Evolutionary conservation across 345 rosid genomes (phyloP).

Genomic region (Camelina hispida): DNA sequence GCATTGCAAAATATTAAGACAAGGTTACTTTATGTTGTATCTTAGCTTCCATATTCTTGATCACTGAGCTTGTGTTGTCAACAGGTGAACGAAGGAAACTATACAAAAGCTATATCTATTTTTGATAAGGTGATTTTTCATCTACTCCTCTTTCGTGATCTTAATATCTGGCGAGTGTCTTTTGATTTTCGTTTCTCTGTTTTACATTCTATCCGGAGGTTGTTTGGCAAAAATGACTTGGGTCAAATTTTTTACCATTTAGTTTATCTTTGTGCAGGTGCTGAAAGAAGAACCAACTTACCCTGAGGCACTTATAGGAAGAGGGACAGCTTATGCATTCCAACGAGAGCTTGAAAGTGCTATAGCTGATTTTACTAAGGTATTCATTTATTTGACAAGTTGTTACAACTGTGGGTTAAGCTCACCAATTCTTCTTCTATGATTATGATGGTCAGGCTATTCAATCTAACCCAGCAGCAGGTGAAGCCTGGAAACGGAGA

Average conservation of each 20-base stretch:
- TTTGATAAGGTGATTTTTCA: conserved; percentile 76
- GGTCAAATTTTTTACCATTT: background rate
- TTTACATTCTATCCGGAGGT: conserved; percentile 12
- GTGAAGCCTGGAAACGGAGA: conserved; percentile 99
- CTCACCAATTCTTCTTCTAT: conserved; percentile 21
- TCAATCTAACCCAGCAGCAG: conserved; percentile 83
- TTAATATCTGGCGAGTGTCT: conserved; percentile 1
- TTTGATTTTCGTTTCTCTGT: conserved; percentile 11
- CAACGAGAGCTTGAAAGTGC: conserved; percentile 87
- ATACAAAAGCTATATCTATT: conserved; percentile 77
- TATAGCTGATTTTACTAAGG: conserved; percentile 91
- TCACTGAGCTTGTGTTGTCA: conserved; percentile 36
- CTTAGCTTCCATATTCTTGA: conserved; percentile 17
- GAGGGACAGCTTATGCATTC: conserved; percentile 98
- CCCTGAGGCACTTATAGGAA: conserved; percentile 94
- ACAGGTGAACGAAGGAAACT: conserved; percentile 98
- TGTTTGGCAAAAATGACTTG: conserved; percentile 18
- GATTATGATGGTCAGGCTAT: conserved; percentile 65
- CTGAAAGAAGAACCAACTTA: conserved; percentile 82
- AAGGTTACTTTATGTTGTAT: background rate
- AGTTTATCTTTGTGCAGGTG: conserved; percentile 55
- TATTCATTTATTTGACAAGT: conserved; percentile 38
- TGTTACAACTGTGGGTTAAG: conserved; percentile 26
- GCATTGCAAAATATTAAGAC: conserved; percentile 3
- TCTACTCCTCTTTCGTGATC: conserved; percentile 29